Evolutionary conservation across 495 filamentous ascomycete genomes (phyloP), one percentile per base, ranked within the genome.

Genomic region (Tuber calosporum): DNA sequence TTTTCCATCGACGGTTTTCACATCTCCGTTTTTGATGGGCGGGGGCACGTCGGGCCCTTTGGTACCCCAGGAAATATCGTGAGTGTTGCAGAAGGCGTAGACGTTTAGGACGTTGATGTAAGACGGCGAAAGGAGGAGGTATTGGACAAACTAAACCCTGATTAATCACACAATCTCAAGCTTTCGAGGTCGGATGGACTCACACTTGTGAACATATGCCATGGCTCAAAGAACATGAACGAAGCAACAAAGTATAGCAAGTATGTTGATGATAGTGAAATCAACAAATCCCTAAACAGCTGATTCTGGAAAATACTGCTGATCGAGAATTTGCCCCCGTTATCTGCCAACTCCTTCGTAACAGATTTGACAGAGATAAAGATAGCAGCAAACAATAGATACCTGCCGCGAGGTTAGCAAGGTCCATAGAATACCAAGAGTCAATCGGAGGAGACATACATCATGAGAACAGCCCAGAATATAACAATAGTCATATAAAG

Each of bases 101-200:
- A 97, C 93, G 85, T 97, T 97, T 78, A 97, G 89, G 71, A 97
- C 92, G 83, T 97, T 97, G 85, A 96, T 93, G 84, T 96, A 97
- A 19, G 93, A 96, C 0, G 94, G 94, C 0, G 94, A 96, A 68
- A 99, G 87, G 48, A 98, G 88, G 73, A 99, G 89, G 82, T 99
- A 99, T 88, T 99, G 96, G 68, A 97, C 84, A 83, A 97, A 93
- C 86, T 88, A 70, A 34, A 39, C 0, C 40, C n/a, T 20, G 30
- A 74, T 45, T 40, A 42, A 40, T 2, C 20, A 13, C 26, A 26
- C 6, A 68, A 71, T 26, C 34, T 71, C 41, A 68, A 66, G 34
- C 15, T 45, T 26, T n/a, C 36, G n/a, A 68, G 40, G 30, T 1
- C 38, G 45, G 66, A n/a, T n/a, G 73, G 17, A 83, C 84, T 79